Conservation (phyloP, 1,139 yeast genomes). For the Geotrichum carabidarum region DNA sequence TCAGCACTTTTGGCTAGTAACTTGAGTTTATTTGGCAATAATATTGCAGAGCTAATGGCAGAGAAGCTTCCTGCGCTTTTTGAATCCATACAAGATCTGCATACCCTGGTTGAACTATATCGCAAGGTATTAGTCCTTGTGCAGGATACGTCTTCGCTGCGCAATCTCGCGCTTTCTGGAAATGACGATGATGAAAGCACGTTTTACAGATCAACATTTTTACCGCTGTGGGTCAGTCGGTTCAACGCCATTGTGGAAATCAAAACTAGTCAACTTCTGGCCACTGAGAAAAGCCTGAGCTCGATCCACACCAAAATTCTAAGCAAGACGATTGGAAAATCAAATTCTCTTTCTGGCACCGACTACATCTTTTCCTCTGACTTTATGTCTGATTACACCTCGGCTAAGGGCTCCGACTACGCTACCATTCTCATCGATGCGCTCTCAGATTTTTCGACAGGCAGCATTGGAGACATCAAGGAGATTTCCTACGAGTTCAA, state of each 20-base stretch:
- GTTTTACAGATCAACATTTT: slow-evolving; percentile 23
- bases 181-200: slow-evolving; percentile 10
- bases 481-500: slow-evolving; percentile 16
- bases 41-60: slow-evolving; percentile 16
- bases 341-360: slow-evolving; percentile 1
- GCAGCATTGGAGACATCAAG: slow-evolving; percentile 17
- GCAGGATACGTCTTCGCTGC: slow-evolving; percentile 23
- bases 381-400: slow-evolving; percentile 7
- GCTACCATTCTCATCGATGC: slow-evolving; percentile 12
- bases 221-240: slow-evolving; percentile 23
- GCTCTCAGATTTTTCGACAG: slow-evolving; percentile 15
- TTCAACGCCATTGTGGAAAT: slow-evolving; percentile 21
- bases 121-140: slow-evolving; percentile 22
- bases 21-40: slow-evolving; percentile 19
- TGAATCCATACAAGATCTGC: slow-evolving; percentile 18
- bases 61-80: slow-evolving; percentile 20
- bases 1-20: slow-evolving; percentile 15
- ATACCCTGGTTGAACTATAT: slow-evolving; percentile 24
- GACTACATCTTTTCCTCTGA: slow-evolving; percentile 18
- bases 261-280: slow-evolving; percentile 5
- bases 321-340: background rate
- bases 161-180: slow-evolving; percentile 17
- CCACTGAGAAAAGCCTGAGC: slow-evolving; percentile 17
- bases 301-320: slow-evolving; percentile 17
- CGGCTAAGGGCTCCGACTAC: slow-evolving; percentile 12